Base-by-base conservation (phyloP, 164 flowering plant species). In the Pachysandra terminalis region DNA sequence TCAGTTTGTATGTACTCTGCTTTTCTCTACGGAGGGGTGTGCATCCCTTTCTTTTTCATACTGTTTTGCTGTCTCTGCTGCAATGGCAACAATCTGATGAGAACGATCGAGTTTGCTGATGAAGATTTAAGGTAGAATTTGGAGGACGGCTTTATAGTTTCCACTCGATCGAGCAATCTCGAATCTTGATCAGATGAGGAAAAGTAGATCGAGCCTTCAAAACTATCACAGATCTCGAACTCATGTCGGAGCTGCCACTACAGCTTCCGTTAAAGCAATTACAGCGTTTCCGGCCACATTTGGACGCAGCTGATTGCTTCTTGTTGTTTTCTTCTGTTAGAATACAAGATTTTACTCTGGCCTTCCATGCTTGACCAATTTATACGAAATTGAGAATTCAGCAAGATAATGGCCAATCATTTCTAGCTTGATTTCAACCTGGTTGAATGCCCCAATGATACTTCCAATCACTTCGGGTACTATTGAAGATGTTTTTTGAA, bases 11-110 rank as follows among this genome's bases (percentile, higher is more conserved):
- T 81, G 76, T 92, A 92, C 24, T 87, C 95, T 0, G 85, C 83
- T 57, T 82, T 87, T 35, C 98, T 73, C 98, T 96, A 91, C 0
- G 97, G 98, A 2, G 97, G 96, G 58, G 88, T 57, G 51, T 79
- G 96, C 84, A 94, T 84, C 0, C 94, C 96, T 67, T 86, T 91
- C 86, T 90, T 91, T 87, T 88, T 91, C 72, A 94, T 68, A 78
- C 95, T 90, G 89, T 48, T 75, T 90, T 0, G 92, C 92, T 1
- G 93, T 96, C 57, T 94, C 97, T 0, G 96, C 82, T 2, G 82
- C 87, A 3, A 94, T 40, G 21, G 77, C 27, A 24, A 94, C 68
- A 60, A 94, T 90, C 77, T 81, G 83, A 75, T 83, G 77, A 0
- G 91, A 81, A 13, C 96, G 90, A 63, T 90, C 93, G 0, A 91